Conservation (phyloP, 352 stramenopile species). For the Globisporangium okanoganense region DNA sequence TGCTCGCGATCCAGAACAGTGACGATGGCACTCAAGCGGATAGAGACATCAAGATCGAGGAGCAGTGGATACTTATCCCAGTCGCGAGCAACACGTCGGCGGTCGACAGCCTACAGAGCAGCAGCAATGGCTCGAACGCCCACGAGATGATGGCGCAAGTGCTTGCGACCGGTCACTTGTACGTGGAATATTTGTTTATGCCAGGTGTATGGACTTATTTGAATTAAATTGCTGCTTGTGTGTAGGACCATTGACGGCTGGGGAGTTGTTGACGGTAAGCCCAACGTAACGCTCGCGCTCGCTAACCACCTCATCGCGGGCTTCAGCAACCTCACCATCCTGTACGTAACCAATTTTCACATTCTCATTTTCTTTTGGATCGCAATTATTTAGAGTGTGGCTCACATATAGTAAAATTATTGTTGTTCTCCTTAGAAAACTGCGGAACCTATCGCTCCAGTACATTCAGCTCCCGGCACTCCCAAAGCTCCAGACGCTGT, state of each 20-base stretch:
- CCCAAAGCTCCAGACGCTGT: slow-evolving; percentile 5
- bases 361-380: too few species aligned
- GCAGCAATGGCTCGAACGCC: background rate
- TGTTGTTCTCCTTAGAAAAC: background rate
- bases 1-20: background rate
- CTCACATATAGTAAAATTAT: too few species aligned
- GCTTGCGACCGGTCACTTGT: slow-evolving; percentile 4
- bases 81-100: background rate
- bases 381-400: background rate
- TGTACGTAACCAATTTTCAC: slow-evolving; percentile 9
- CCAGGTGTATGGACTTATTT: too few species aligned
- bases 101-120: background rate
- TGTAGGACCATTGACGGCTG: slow-evolving; percentile 11
- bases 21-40: background rate
- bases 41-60: background rate
- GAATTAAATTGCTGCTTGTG: background rate
- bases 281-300: slow-evolving; percentile 5
- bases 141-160: background rate
- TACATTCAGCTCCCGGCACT: slow-evolving; percentile 9
- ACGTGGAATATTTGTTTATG: background rate
- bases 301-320: background rate
- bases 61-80: slow-evolving; percentile 7
- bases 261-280: slow-evolving; percentile 1
- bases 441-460: slow-evolving; percentile 13
- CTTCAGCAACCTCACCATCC: background rate